Percentiles rank a stretch among this genome's conserved stretches.
phyloP scores from a whole-genome alignment of 2,329 filamentous ascomycete genomes.

The Hypoxylon sp. region DNA sequence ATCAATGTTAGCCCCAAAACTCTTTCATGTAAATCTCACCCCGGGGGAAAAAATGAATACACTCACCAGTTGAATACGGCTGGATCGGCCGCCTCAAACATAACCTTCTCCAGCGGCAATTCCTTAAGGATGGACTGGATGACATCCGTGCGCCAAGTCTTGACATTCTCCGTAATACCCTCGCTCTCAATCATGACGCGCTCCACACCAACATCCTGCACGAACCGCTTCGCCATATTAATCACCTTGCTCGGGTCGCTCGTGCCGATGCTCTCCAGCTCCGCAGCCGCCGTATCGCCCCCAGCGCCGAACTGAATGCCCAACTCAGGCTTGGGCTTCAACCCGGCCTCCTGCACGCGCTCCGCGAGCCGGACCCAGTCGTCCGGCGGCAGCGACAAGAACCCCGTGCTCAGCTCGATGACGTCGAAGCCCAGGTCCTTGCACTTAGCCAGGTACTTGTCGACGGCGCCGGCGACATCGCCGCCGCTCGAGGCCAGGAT shows the following conservation, averaged over 20 bases:
- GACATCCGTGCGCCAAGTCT: constrained; percentile 68
- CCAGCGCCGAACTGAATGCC: constrained; percentile 72
- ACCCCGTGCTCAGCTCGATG: constrained; percentile 67
- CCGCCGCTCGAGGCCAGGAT: constrained; percentile 59
- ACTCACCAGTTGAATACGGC: constrained; percentile 69
- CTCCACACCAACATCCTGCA: constrained; percentile 66
- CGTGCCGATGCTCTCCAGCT: constrained; percentile 64
- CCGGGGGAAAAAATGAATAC: neutral
- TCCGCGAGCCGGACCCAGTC: constrained; percentile 68
- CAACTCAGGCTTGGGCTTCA: constrained; percentile 69
- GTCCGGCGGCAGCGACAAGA: constrained; percentile 67
- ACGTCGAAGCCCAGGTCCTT: constrained; percentile 69
- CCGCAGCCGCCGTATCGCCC: constrained; percentile 64
- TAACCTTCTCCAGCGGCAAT: constrained; percentile 66
- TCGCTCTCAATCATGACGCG: constrained; percentile 73
- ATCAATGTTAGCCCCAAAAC: neutral
- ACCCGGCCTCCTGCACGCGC: constrained; percentile 60
- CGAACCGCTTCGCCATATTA: constrained; percentile 64
- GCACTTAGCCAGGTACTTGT: constrained; percentile 67
- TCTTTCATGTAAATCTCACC: neutral
- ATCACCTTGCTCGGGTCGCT: constrained; percentile 65
- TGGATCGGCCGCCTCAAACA: constrained; percentile 72
- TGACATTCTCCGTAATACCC: constrained; percentile 71
- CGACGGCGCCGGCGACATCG: constrained; percentile 61
- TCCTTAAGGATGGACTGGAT: constrained; percentile 67